phyloP scores from a whole-genome alignment of 495 filamentous ascomycete species.

The Chaetomium tenue region DNA sequence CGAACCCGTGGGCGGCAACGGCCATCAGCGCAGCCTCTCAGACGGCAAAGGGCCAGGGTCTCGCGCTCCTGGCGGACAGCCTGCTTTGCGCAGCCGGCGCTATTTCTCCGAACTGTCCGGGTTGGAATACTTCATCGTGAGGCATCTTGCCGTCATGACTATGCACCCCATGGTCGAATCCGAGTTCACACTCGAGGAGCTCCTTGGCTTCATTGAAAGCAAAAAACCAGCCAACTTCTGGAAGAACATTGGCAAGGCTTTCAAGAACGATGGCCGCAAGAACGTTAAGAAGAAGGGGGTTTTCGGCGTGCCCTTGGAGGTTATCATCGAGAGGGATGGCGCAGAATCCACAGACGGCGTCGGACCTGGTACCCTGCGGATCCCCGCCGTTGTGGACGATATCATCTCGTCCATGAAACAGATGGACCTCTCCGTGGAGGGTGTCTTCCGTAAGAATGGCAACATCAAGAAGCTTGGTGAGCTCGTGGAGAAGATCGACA shows the following conservation, averaged over 20 bases:
- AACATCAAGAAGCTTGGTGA: conserved; percentile 91
- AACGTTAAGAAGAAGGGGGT: conserved; percentile 85
- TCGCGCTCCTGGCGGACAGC: conserved; percentile 44
- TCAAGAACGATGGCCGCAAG: conserved; percentile 79
- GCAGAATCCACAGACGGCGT: conserved; percentile 95
- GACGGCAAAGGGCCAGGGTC: conserved; percentile 57
- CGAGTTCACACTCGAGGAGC: conserved; percentile 87
- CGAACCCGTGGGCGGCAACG: conserved; percentile 30
- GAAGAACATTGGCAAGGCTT: conserved; percentile 96
- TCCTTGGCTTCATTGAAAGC: conserved; percentile 92
- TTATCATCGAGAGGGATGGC: conserved; percentile 86
- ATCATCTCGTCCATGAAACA: conserved; percentile 89
- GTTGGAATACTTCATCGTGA: conserved; percentile 94
- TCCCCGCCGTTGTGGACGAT: conserved; percentile 88
- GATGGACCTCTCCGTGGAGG: conserved; percentile 99
- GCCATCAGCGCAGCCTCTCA: conserved; percentile 77
- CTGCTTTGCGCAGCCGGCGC: conserved; percentile 59
- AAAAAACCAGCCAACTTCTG: conserved; percentile 86
- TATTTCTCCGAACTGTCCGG: conserved; percentile 97
- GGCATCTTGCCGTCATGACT: conserved; percentile 88
- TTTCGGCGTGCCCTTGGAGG: conserved; percentile 83
- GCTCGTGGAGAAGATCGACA: conserved; percentile 76
- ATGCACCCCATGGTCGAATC: conserved; percentile 92
- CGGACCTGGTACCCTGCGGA: conserved; percentile 81
- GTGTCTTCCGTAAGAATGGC: conserved; percentile 98